A percentile compares a stretch with the other conserved stretches of the same genome.
Evolutionary conservation across 2,329 filamentous ascomycete species (phyloP).

Genomic region (Leptographium wingfieldii): DNA sequence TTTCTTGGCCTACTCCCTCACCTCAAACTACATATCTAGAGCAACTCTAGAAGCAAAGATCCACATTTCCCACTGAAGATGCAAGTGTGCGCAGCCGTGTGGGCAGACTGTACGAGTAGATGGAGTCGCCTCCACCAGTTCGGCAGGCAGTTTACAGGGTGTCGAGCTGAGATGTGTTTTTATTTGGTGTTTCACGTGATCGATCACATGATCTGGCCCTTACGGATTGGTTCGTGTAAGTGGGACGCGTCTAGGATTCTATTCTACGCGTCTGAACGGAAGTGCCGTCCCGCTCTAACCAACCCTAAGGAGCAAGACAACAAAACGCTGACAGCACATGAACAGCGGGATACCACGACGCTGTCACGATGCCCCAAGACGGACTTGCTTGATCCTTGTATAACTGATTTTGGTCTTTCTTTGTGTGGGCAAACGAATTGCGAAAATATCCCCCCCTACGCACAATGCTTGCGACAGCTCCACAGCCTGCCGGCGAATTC

Average conservation of each 20-base stretch:
- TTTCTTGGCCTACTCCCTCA: background rate
- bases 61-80: background rate
- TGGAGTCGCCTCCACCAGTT: too few relatives aligned
- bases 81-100: too few relatives aligned
- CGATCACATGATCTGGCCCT: background rate
- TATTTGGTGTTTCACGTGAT: background rate
- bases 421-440: background rate
- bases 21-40: background rate
- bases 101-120: too few relatives aligned
- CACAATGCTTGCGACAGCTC: conserved; percentile 1
- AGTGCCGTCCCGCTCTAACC: background rate
- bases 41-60: background rate
- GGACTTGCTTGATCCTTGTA: background rate
- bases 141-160: too few relatives aligned
- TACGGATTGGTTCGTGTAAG: conserved; percentile 3
- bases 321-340: background rate
- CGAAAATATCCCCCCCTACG: background rate
- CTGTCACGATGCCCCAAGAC: background rate
- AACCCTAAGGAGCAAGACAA: background rate
- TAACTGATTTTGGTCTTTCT: background rate
- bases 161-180: background rate
- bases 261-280: conserved; percentile 3
- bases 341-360: background rate
- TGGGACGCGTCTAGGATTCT: conserved; percentile 7
- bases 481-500: background rate